phyloP scores from a whole-genome alignment of 148 eudicot genomes.

The Camellia lanceoleosa region DNA sequence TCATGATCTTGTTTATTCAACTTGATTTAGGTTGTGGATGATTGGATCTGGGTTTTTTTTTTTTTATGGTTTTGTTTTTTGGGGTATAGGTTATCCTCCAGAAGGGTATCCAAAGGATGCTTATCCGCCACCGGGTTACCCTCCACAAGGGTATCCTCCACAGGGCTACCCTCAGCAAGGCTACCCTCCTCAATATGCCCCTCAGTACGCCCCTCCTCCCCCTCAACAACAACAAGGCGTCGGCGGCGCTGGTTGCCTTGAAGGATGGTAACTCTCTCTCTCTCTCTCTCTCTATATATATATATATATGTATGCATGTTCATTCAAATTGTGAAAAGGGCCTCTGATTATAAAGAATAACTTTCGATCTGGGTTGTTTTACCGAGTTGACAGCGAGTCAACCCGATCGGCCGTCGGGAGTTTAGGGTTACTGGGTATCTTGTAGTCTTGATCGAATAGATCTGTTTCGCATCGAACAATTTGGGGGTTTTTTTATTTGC shows the following conservation, averaged over 20 bases:
- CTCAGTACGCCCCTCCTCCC: conserved; percentile 50
- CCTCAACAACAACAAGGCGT: conserved; percentile 39
- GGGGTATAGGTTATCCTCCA: conserved; percentile 53
- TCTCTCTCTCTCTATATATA: too few relatives aligned
- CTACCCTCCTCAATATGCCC: conserved; percentile 51
- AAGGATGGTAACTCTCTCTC: conserved; percentile 52
- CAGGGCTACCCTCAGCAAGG: conserved; percentile 38
- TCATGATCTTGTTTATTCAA: too few relatives aligned
- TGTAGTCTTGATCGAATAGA: too few relatives aligned
- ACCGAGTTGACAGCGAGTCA: not conserved
- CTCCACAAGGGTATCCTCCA: conserved; percentile 47
- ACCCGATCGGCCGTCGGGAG: not conserved
- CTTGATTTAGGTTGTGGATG: not conserved
- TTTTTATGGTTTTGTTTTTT: not conserved
- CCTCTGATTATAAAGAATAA: conserved; percentile 3
- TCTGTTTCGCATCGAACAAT: too few relatives aligned
- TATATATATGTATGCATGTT: too few relatives aligned
- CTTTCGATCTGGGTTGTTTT: conserved; percentile 17
- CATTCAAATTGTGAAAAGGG: too few relatives aligned
- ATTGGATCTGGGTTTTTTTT: conserved; percentile 10
- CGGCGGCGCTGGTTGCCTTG: conserved; percentile 40
- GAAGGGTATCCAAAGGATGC: conserved; percentile 65
- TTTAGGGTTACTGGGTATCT: not conserved
- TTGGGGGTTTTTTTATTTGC: too few relatives aligned
- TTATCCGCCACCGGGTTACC: conserved; percentile 66